phyloP scores from a whole-genome alignment of 2,329 filamentous ascomycete species.

The Talaromyces rugulosus region DNA sequence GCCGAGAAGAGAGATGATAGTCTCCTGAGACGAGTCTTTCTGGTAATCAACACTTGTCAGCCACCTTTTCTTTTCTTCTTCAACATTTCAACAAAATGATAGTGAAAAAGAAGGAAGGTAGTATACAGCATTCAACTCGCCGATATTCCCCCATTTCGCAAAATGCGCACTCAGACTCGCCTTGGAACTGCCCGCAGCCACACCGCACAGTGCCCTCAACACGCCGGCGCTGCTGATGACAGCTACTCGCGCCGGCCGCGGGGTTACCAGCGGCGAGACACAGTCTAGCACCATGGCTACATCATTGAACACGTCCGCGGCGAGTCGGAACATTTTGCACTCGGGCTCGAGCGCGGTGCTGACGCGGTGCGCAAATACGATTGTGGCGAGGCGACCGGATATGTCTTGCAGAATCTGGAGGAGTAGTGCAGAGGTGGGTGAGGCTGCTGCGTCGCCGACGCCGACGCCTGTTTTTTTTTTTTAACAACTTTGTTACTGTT shows the following conservation, averaged over 20 bases:
- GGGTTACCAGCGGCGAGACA: slow-evolving; percentile 69
- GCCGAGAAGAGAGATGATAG: slow-evolving; percentile 80
- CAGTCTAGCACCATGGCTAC: slow-evolving; percentile 81
- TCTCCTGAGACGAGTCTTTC: slow-evolving; percentile 94
- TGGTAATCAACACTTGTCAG: slow-evolving; percentile 19
- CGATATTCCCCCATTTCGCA: slow-evolving; percentile 78
- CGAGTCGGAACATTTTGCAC: slow-evolving; percentile 82
- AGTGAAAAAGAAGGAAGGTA: not conserved
- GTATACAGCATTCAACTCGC: slow-evolving; percentile 77
- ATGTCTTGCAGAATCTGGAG: slow-evolving; percentile 80
- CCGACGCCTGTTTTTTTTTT: slow-evolving; percentile 57
- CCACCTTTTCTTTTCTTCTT: no score
- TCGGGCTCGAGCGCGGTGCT: slow-evolving; percentile 83
- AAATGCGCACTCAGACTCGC: slow-evolving; percentile 91
- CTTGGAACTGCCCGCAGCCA: slow-evolving; percentile 85
- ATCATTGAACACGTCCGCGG: slow-evolving; percentile 87
- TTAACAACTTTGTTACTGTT: slow-evolving; percentile 7
- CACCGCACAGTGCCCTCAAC: slow-evolving; percentile 71
- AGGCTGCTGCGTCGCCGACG: slow-evolving; percentile 73
- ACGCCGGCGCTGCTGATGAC: slow-evolving; percentile 59
- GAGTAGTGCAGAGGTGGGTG: slow-evolving; percentile 74
- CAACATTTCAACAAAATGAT: no score
- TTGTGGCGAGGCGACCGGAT: slow-evolving; percentile 76
- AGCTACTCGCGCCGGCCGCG: slow-evolving; percentile 48
- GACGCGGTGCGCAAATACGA: slow-evolving; percentile 77